Conservation (phyloP, 2,329 filamentous ascomycete genomes). For the Ramularia endophylla region DNA sequence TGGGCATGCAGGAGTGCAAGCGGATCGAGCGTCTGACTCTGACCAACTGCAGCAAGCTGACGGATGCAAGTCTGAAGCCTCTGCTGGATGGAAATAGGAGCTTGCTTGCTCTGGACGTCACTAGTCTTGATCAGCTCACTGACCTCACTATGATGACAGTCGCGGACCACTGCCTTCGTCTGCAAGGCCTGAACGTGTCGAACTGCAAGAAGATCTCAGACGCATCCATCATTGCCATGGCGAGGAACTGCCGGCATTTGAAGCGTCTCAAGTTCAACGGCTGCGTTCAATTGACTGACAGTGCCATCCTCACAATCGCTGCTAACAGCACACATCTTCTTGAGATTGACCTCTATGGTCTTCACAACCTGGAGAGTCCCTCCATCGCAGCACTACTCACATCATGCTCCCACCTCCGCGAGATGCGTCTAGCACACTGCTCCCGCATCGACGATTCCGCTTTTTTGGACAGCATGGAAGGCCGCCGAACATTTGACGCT, state of each 20-base stretch:
- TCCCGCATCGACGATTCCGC: slow-evolving; percentile 79
- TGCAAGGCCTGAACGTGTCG: slow-evolving; percentile 92
- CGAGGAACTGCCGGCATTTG: slow-evolving; percentile 75
- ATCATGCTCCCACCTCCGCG: slow-evolving; percentile 76
- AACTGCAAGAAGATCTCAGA: slow-evolving; percentile 80
- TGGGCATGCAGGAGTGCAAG: slow-evolving; percentile 76
- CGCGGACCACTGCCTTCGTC: slow-evolving; percentile 70
- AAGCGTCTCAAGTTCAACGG: slow-evolving; percentile 96
- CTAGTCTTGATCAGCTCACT: slow-evolving; percentile 71
- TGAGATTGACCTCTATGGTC: slow-evolving; percentile 91
- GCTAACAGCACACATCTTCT: slow-evolving; percentile 85
- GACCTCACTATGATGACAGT: slow-evolving; percentile 73
- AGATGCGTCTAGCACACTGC: slow-evolving; percentile 82
- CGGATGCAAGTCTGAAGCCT: slow-evolving; percentile 73
- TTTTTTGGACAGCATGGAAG: slow-evolving; percentile 63
- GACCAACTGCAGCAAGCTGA: slow-evolving; percentile 80
- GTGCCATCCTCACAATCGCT: slow-evolving; percentile 78
- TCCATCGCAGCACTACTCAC: slow-evolving; percentile 76
- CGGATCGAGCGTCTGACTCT: slow-evolving; percentile 87
- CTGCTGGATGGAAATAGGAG: slow-evolving; percentile 74
- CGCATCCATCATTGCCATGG: slow-evolving; percentile 73
- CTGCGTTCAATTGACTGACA: slow-evolving; percentile 76
- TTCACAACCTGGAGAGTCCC: slow-evolving; percentile 71
- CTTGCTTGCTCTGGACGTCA: slow-evolving; percentile 85
- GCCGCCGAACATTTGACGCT: slow-evolving; percentile 60